Conservation (phyloP, 202 grass and related monocot genomes). For the Panicum virgatum region DNA sequence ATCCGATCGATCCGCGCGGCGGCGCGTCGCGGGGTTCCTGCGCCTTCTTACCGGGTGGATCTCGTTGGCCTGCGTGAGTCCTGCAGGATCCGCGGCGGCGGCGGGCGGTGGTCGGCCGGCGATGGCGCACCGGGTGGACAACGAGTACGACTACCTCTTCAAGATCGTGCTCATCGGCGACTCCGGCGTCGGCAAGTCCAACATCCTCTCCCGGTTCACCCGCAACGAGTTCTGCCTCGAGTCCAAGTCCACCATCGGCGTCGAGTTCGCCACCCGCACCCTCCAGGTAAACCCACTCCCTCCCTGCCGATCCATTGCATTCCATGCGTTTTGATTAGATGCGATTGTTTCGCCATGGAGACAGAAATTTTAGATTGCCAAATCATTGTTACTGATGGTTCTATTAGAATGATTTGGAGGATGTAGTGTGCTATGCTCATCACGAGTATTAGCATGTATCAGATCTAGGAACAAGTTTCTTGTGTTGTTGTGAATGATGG, state of each 20-base stretch:
- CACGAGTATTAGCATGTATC: neutral
- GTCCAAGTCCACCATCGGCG: conserved; percentile 94
- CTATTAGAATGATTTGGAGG: neutral
- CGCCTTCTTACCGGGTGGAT: conserved; percentile 4
- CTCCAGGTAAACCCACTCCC: conserved; percentile 47
- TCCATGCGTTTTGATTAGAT: neutral
- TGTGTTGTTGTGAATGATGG: neutral
- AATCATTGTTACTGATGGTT: neutral
- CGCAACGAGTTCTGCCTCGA: conserved; percentile 95
- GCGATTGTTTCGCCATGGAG: neutral
- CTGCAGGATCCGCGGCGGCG: conserved; percentile 44
- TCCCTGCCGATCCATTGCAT: neutral
- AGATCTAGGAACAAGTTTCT: conserved; percentile 23
- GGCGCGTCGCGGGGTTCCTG: neutral
- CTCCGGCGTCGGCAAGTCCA: conserved; percentile 94
- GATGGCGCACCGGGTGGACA: conserved; percentile 70
- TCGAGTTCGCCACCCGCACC: conserved; percentile 89
- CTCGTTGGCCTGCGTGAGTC: conserved; percentile 34
- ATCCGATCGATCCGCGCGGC: neutral
- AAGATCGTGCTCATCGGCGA: conserved; percentile 98
- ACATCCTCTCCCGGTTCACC: conserved; percentile 92
- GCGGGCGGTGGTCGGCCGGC: neutral
- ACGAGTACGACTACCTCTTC: conserved; percentile 96
- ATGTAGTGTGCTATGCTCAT: neutral
- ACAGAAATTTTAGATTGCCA: neutral